Evolutionary conservation across 169 alveolate species (phyloP).

Genomic region (Babesia sp.): DNA sequence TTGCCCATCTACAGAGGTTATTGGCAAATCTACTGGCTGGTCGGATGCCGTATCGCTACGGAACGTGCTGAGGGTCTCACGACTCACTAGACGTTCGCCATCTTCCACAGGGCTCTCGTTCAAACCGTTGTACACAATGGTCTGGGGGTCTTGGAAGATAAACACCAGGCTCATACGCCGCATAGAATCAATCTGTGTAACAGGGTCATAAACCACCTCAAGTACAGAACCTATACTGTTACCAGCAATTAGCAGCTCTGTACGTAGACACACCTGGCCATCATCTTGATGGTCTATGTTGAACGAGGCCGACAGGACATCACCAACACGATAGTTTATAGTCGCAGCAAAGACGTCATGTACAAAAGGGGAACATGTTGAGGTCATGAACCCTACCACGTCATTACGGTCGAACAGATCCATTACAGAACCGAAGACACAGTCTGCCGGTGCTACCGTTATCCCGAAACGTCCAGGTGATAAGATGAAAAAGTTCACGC

Average conservation of each 20-base stretch:
- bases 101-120: neutral
- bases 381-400: constrained; percentile 87
- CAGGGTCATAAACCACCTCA: constrained; percentile 86
- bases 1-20: neutral
- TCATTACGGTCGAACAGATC: constrained; percentile 89
- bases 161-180: constrained; percentile 86
- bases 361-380: constrained; percentile 72
- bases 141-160: constrained; percentile 77
- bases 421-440: constrained; percentile 79
- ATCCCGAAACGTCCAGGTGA: constrained; percentile 89
- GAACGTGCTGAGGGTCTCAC: constrained; percentile 46
- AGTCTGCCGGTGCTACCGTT: constrained; percentile 90
- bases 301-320: constrained; percentile 78
- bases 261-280: constrained; percentile 82
- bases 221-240: constrained; percentile 88
- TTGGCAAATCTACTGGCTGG: constrained; percentile 17
- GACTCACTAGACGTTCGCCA: constrained; percentile 37
- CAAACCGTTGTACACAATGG: constrained; percentile 42
- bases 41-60: constrained; percentile 52
- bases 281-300: constrained; percentile 78
- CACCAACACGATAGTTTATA: constrained; percentile 80
- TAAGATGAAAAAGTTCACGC: constrained; percentile 73
- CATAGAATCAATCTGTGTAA: constrained; percentile 81
- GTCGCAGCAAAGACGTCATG: constrained; percentile 82
- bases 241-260: constrained; percentile 87